Evolutionary conservation across 805 yeast genomes (phyloP).

Genomic region (Monosporozyma yasuniensis): DNA sequence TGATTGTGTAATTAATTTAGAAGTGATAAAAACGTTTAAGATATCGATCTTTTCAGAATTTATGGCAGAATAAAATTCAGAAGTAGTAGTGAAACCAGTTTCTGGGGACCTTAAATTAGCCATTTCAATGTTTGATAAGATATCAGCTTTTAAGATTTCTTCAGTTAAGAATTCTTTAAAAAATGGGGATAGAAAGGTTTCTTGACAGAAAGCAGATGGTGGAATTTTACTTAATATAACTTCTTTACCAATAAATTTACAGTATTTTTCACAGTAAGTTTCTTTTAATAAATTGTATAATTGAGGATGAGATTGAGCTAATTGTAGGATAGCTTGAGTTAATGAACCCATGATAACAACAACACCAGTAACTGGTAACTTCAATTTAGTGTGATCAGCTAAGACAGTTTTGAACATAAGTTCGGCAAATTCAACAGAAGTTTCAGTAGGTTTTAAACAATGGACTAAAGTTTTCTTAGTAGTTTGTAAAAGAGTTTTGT

Average conservation of each 20-base stretch:
- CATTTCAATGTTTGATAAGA: constrained; percentile 62
- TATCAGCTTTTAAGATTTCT: constrained; percentile 29
- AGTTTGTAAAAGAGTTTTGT: constrained; percentile 29
- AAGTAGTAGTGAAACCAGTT: constrained; percentile 48
- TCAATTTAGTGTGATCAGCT: constrained; percentile 13
- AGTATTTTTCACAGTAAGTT: constrained; percentile 12
- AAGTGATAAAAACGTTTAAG: constrained; percentile 32
- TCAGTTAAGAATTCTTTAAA: constrained; percentile 36
- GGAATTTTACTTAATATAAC: constrained; percentile 40
- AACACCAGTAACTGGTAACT: constrained; percentile 30
- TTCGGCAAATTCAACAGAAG: constrained; percentile 9
- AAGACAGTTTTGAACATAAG: constrained; percentile 8
- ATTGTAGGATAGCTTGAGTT: constrained; percentile 24
- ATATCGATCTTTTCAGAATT: constrained; percentile 33
- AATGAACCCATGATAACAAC: constrained; percentile 32
- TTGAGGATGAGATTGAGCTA: constrained; percentile 15
- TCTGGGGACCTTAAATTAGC: constrained; percentile 75
- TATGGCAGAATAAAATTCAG: constrained; percentile 34
- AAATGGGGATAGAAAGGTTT: constrained; percentile 37
- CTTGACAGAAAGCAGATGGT: constrained; percentile 35
- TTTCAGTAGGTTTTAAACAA: constrained; percentile 13
- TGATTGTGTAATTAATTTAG: constrained; percentile 45
- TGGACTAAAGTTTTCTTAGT: constrained; percentile 22
- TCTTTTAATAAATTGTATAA: constrained; percentile 17
- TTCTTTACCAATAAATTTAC: constrained; percentile 31